Evolutionary conservation across 306 rosid genomes (phyloP).

Genomic region (Vigna hirtella): DNA sequence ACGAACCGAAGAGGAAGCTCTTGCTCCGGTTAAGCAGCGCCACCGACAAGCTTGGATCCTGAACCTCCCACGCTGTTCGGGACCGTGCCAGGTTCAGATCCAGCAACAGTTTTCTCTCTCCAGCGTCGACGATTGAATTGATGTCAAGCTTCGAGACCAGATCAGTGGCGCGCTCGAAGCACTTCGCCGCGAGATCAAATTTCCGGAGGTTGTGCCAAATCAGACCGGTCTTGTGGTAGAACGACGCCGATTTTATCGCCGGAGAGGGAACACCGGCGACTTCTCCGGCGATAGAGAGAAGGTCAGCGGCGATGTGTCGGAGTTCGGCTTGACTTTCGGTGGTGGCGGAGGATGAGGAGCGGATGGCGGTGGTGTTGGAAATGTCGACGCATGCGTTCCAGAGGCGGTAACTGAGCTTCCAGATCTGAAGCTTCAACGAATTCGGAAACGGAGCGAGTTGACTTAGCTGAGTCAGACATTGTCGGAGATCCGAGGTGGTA

Average conservation of each 20-base stretch:
- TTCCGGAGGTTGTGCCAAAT: slow-evolving; percentile 71
- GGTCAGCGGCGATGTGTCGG: slow-evolving; percentile 81
- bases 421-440: slow-evolving; percentile 67
- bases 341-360: slow-evolving; percentile 50
- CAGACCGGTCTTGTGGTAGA: slow-evolving; percentile 81
- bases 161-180: slow-evolving; percentile 88
- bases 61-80: slow-evolving; percentile 82
- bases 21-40: slow-evolving; percentile 81
- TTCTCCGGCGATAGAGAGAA: slow-evolving; percentile 60
- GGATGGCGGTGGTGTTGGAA: slow-evolving; percentile 71
- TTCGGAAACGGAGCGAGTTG: slow-evolving; percentile 65
- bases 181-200: slow-evolving; percentile 84
- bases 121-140: slow-evolving; percentile 46
- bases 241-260: slow-evolving; percentile 67
- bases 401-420: slow-evolving; percentile 95
- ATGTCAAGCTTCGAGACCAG: slow-evolving; percentile 60
- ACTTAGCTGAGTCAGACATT: slow-evolving; percentile 53
- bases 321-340: slow-evolving; percentile 65
- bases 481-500: slow-evolving; percentile 59
- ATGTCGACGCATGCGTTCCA: slow-evolving; percentile 95
- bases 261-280: slow-evolving; percentile 75
- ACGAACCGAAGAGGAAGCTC: slow-evolving; percentile 62
- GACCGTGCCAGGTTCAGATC: slow-evolving; percentile 83
- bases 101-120: slow-evolving; percentile 65
- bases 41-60: slow-evolving; percentile 69